Conservation (phyloP, 148 eudicot species). For the Persicaria maculosa region DNA sequence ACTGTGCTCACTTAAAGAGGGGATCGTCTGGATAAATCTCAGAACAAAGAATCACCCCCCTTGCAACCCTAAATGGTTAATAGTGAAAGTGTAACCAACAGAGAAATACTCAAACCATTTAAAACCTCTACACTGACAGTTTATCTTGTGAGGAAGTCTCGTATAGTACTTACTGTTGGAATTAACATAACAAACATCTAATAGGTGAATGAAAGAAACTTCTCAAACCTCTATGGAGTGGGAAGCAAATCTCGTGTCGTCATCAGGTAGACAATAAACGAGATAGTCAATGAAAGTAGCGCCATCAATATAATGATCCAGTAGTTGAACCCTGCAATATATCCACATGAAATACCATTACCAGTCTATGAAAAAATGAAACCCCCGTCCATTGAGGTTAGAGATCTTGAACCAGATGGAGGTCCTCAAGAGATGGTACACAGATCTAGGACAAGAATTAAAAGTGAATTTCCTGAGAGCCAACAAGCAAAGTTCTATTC, state of each 20-base stretch:
- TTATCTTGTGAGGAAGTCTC: no score
- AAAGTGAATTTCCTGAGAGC: neutral
- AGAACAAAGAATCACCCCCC: no score
- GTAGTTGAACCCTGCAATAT: constrained; percentile 30
- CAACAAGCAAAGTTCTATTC: neutral
- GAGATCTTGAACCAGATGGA: neutral
- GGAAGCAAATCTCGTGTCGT: constrained; percentile 19
- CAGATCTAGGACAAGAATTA: neutral
- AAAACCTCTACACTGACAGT: no score
- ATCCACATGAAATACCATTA: neutral
- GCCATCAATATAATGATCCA: constrained; percentile 30
- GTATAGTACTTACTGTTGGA: no score
- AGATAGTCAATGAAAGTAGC: constrained; percentile 15
- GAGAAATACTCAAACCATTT: no score
- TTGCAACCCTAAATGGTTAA: no score
- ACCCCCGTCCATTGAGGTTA: neutral
- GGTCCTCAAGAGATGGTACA: no score
- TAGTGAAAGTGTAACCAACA: no score
- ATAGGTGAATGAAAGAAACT: constrained; percentile 1
- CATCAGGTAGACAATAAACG: constrained; percentile 20
- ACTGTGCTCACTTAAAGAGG: no score
- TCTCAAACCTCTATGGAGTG: constrained; percentile 5
- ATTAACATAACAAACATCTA: neutral
- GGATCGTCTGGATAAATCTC: no score
- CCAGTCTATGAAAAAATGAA: neutral